Base-by-base conservation (phyloP, 2,329 filamentous ascomycete species). In the Fusarium newnesense region DNA sequence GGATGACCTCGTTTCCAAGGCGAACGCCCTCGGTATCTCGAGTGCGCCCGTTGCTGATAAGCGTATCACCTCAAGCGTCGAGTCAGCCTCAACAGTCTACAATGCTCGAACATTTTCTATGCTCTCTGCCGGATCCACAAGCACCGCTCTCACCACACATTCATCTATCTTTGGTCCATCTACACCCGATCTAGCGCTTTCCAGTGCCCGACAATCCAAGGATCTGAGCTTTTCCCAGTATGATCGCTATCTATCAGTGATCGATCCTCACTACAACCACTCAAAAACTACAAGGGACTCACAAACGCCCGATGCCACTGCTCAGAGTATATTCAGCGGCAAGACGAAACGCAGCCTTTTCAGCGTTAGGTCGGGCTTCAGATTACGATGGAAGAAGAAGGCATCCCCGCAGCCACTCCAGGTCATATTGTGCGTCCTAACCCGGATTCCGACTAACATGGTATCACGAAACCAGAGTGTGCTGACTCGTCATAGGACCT, bases 151-250 rank as follows among this genome's bases (percentile, higher is more conserved):
- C 32, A 87, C 85, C 3, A 83, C 83, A 26, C 81, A 82, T 59
- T 86, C 85, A 2, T 86, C 84, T 54, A 77, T 83, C 26, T 81
- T 81, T 59, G 80, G 76, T 12, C 76, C 73, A 10, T 70, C 75
- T 26, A 69, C 66, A 34, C 65, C 72, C 57, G 63, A 76, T 79
- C 44, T 72, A 75, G 61, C 81, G 77, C 67, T 69, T 39, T 64
- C 63, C 30, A 72, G 69, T 43, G 70, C 52, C 49, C 64, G 73
- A 28, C 74, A 82, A 60, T 82, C 83, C 42, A 83, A 82, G 67
- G 82, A 77, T 40, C 77, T 86, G 32, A 86, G 79, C 63, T 89
- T 89, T 71, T 80, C 83, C 11, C 83, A 84, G 36, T 90, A 89
- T 73, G 87, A 90, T 37, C 84, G 82, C 67, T 89, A 87, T 67